phyloP scores from a whole-genome alignment of 176 grass and related monocot species.

The Triticum dicoccoides region DNA sequence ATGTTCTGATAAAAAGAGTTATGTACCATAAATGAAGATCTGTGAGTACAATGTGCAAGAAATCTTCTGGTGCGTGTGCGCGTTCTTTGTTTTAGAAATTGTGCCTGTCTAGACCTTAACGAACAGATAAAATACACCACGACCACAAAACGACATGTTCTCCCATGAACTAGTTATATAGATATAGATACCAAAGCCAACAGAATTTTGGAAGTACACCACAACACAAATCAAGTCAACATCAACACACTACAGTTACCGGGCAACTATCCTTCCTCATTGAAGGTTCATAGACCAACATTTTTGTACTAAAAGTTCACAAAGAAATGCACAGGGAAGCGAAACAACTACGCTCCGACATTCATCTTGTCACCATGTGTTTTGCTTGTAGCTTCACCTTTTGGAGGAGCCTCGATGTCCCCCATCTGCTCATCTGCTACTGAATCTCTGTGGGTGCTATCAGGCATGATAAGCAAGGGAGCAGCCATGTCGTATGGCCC shows the following conservation, averaged over 20 bases:
- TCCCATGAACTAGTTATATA: not conserved
- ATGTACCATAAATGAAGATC: too few relatives aligned
- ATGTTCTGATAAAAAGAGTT: too few relatives aligned
- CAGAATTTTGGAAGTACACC: not conserved
- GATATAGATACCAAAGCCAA: not conserved
- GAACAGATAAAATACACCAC: not conserved
- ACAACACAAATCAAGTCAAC: not conserved
- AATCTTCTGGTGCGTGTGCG: too few relatives aligned
- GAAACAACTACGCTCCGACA: constrained; percentile 12
- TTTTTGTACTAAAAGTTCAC: not conserved
- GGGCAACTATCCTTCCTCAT: not conserved
- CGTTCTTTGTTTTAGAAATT: too few relatives aligned
- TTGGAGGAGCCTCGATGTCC: constrained; percentile 14
- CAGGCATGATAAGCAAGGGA: not conserved
- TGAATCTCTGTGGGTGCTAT: constrained; percentile 28
- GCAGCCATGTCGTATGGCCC: not conserved
- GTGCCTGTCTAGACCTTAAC: too few relatives aligned
- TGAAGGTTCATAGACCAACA: not conserved
- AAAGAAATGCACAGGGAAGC: not conserved
- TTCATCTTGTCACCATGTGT: constrained; percentile 20
- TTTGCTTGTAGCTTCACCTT: constrained; percentile 20
- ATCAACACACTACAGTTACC: not conserved
- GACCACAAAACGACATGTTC: not conserved
- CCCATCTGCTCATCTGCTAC: constrained; percentile 22
- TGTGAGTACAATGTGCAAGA: too few relatives aligned